Conservation (phyloP, 2,329 filamentous ascomycete species). For the Colletotrichum sublineola region DNA sequence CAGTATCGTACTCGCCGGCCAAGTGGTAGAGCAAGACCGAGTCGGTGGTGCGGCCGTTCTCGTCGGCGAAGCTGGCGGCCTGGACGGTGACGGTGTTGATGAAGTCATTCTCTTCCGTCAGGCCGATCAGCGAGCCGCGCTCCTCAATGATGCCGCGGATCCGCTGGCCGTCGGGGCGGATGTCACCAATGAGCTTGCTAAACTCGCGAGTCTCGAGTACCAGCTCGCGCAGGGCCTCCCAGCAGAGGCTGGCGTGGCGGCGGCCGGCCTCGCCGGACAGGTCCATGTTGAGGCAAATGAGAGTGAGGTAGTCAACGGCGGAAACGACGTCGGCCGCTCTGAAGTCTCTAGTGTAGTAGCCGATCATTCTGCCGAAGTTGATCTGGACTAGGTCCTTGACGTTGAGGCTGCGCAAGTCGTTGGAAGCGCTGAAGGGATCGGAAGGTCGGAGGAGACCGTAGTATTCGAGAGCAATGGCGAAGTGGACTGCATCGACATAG, state of each 20-base stretch:
- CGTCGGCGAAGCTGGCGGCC: constrained; percentile 91
- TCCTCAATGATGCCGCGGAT: constrained; percentile 91
- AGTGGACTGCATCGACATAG: constrained; percentile 94
- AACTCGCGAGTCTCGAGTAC: constrained; percentile 98
- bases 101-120: constrained; percentile 85
- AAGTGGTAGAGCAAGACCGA: constrained; percentile 95
- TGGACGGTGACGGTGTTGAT: constrained; percentile 93
- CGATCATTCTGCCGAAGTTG: constrained; percentile 93
- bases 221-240: constrained; percentile 92
- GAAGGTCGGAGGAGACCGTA: constrained; percentile 91
- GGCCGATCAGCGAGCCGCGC: constrained; percentile 83
- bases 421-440: constrained; percentile 80
- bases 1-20: constrained; percentile 93
- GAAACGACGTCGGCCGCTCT: constrained; percentile 89
- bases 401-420: constrained; percentile 76
- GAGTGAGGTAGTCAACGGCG: constrained; percentile 90
- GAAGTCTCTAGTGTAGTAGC: constrained; percentile 97
- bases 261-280: constrained; percentile 79
- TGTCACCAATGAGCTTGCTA: constrained; percentile 91
- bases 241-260: constrained; percentile 85
- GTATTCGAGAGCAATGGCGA: constrained; percentile 88
- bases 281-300: constrained; percentile 94
- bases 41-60: constrained; percentile 93
- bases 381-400: constrained; percentile 82
- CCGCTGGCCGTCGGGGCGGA: constrained; percentile 85